Conservation (phyloP, 2,329 filamentous ascomycete species). For the Chaetomium strumarium region DNA sequence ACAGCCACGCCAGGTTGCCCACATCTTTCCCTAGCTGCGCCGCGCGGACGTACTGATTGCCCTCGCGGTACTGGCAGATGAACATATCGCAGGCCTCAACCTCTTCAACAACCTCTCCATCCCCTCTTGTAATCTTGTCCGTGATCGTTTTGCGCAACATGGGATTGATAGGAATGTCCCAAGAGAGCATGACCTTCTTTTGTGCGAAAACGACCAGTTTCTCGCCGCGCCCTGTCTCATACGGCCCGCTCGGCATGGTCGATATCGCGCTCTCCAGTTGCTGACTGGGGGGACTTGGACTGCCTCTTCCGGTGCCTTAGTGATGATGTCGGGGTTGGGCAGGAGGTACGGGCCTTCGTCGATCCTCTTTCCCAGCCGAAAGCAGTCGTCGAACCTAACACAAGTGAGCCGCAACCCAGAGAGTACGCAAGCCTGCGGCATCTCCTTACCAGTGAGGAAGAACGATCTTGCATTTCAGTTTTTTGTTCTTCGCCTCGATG, state of each 20-base stretch:
- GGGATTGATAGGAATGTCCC: conserved; percentile 64
- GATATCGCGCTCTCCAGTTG: conserved; percentile 63
- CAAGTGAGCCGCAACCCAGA: not conserved
- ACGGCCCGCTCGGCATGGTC: conserved; percentile 39
- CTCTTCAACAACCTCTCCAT: conserved; percentile 60
- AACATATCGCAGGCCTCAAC: conserved; percentile 73
- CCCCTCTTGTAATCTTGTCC: conserved; percentile 64
- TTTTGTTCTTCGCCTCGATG: conserved; percentile 54
- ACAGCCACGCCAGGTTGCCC: conserved; percentile 90
- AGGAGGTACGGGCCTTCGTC: conserved; percentile 80
- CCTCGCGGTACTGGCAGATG: conserved; percentile 82
- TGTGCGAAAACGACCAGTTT: conserved; percentile 69
- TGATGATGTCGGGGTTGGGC: conserved; percentile 81
- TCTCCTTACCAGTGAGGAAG: conserved; percentile 73
- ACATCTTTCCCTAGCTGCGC: conserved; percentile 75
- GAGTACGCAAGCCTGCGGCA: too few species aligned
- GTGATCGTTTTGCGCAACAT: conserved; percentile 63
- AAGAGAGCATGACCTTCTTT: conserved; percentile 70
- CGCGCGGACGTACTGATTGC: conserved; percentile 69
- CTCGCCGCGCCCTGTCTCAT: conserved; percentile 35
- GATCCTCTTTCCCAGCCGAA: conserved; percentile 87
- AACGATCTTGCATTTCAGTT: conserved; percentile 71
- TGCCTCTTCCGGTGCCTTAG: conserved; percentile 49
- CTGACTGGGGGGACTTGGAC: conserved; percentile 52
- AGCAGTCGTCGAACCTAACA: conserved; percentile 86